phyloP scores from a whole-genome alignment of 2,329 filamentous ascomycete species.

The Alternaria ethzedia region DNA sequence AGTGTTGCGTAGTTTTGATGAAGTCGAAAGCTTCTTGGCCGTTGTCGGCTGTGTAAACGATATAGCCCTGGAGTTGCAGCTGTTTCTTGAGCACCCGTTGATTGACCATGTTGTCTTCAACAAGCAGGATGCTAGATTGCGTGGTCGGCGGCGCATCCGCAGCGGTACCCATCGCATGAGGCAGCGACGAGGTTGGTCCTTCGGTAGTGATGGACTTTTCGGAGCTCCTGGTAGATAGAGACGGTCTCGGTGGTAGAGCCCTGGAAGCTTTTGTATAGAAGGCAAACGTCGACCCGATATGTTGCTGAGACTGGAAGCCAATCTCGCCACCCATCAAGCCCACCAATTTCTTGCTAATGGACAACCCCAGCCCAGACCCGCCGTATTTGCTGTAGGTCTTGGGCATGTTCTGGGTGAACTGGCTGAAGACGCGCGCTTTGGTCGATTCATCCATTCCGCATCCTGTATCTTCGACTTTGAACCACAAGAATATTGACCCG shows the following conservation, averaged over 20 bases:
- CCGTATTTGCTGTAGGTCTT: conserved; percentile 34
- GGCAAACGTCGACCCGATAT: conserved; percentile 28
- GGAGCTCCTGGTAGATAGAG: background rate
- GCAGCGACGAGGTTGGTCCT: background rate
- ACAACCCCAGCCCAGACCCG: conserved; percentile 25
- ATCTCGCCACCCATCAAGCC: conserved; percentile 33
- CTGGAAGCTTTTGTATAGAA: conserved; percentile 26
- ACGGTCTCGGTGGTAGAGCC: background rate
- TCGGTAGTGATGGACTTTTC: background rate
- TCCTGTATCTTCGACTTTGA: conserved; percentile 4
- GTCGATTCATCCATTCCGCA: conserved; percentile 9
- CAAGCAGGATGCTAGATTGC: background rate
- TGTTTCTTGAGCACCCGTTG: conserved; percentile 35
- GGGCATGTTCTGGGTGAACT: conserved; percentile 32
- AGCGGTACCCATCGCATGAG: background rate
- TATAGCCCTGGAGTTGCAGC: conserved; percentile 29
- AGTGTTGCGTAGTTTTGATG: background rate
- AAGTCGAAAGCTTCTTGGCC: conserved; percentile 27
- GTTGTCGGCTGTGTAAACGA: conserved; percentile 31
- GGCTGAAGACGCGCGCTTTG: conserved; percentile 20
- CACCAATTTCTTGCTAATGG: conserved; percentile 30
- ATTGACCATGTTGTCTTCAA: conserved; percentile 37
- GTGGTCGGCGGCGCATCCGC: background rate
- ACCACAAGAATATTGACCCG: conserved; percentile 2
- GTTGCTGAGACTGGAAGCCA: conserved; percentile 25